These are phyloP conservation scores for Isatis lusitanica DNA, from an alignment of 441 rosid genomes.

Conservation along the genomic window DNA sequence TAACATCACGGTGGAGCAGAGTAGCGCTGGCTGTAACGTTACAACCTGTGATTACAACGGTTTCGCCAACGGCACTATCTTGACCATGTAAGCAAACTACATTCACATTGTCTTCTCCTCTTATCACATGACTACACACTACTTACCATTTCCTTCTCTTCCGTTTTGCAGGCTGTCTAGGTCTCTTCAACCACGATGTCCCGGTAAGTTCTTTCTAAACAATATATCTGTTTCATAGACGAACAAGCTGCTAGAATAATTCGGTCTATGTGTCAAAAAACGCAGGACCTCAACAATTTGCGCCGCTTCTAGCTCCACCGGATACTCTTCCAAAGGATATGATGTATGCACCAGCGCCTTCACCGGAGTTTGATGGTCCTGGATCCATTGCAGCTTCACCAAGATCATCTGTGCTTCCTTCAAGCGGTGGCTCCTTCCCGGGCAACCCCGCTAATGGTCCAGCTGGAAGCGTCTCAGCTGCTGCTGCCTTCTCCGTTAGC, in stretches of 20 bases:
- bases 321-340: slow-evolving; percentile 52
- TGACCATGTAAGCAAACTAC: slow-evolving; percentile 56
- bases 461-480: slow-evolving; percentile 54
- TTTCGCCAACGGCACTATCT: slow-evolving; percentile 69
- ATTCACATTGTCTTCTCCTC: neutral
- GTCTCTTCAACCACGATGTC: slow-evolving; percentile 86
- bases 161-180: slow-evolving; percentile 55
- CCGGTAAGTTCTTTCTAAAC: slow-evolving; percentile 50
- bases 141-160: neutral
- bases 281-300: slow-evolving; percentile 82
- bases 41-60: slow-evolving; percentile 78
- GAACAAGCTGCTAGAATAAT: neutral
- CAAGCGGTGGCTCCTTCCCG: slow-evolving; percentile 51
- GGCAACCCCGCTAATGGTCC: slow-evolving; percentile 68
- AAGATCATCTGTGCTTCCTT: slow-evolving; percentile 49
- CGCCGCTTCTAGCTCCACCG: slow-evolving; percentile 79
- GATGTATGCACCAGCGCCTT: slow-evolving; percentile 68
- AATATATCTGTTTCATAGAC: neutral
- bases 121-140: neutral
- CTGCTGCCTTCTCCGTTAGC: slow-evolving; percentile 37
- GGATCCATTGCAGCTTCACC: slow-evolving; percentile 45
- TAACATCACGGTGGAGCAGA: slow-evolving; percentile 69
- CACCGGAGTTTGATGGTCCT: slow-evolving; percentile 53
- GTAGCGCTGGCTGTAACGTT: slow-evolving; percentile 83
- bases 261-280: slow-evolving; percentile 5